These are phyloP conservation scores for Athelia psychrophila DNA, from an alignment of 1,284 basidiomycete species.

Conservation along the genomic window DNA sequence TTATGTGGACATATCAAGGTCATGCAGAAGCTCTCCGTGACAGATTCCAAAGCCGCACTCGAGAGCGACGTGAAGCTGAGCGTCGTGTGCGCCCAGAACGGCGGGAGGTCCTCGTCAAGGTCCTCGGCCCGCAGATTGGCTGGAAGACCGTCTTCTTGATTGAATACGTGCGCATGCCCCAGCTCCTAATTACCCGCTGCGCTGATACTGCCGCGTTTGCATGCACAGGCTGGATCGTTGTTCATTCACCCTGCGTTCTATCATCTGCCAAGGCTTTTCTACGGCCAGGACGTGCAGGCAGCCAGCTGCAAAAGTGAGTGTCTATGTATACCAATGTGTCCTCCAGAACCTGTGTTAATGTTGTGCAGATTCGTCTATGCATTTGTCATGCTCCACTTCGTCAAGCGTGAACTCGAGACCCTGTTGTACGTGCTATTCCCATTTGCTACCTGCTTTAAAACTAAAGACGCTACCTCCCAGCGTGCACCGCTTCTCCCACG, in stretches of 20 bases:
- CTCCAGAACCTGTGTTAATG: conserved; percentile 1
- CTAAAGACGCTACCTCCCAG: conserved; percentile 30
- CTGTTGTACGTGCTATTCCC: conserved; percentile 62
- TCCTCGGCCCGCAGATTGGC: conserved; percentile 84
- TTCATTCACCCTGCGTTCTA: conserved; percentile 91
- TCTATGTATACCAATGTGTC: not conserved
- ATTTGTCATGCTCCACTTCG: conserved; percentile 84
- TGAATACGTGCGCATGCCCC: conserved; percentile 74
- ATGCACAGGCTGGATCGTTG: conserved; percentile 76
- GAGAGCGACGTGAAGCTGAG: conserved; percentile 61
- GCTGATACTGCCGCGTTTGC: not conserved
- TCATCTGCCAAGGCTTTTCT: conserved; percentile 66
- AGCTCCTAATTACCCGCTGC: not conserved
- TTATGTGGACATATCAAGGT: conserved; percentile 47
- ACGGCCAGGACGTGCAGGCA: conserved; percentile 66
- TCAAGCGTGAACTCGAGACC: conserved; percentile 94
- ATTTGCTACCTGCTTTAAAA: conserved; percentile 7
- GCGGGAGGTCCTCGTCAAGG: conserved; percentile 76
- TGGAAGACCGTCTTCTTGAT: conserved; percentile 86
- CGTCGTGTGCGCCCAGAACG: conserved; percentile 54
- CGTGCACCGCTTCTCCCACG: conserved; percentile 93
- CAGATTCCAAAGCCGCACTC: conserved; percentile 57
- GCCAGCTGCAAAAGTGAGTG: conserved; percentile 75
- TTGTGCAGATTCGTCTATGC: conserved; percentile 67
- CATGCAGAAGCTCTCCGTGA: conserved; percentile 75